A percentile compares a stretch with the other conserved stretches of the same genome.
These are phyloP conservation scores for Liriodendron chinense DNA, from an alignment of 164 flowering plant species.

Conservation along the genomic window DNA sequence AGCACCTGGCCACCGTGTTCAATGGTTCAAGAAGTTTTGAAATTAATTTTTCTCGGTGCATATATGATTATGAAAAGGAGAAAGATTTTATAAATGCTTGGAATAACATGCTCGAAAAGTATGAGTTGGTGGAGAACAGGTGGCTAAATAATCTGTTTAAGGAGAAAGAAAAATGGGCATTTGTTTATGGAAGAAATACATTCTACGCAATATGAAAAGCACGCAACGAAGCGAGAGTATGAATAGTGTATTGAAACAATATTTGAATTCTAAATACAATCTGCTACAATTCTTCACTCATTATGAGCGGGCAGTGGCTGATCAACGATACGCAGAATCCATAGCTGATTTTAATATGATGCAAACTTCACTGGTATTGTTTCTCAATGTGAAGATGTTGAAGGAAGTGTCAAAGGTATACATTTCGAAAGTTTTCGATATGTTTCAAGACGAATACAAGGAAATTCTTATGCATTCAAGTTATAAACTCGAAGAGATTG, in stretches of 20 bases:
- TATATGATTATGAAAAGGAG: slow-evolving; percentile 5
- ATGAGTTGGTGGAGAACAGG: background rate
- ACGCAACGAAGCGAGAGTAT: slow-evolving; percentile 3
- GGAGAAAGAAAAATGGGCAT: slow-evolving; percentile 8
- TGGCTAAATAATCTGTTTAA: slow-evolving; percentile 2
- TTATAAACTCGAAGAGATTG: too few species aligned
- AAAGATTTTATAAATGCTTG: background rate
- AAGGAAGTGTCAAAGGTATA: background rate
- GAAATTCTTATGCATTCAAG: too few species aligned
- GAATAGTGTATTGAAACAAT: slow-evolving; percentile 2
- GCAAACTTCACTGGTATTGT: background rate
- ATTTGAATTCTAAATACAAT: background rate
- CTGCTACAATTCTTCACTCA: background rate
- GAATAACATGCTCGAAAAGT: slow-evolving; percentile 2
- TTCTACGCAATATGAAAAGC: slow-evolving; percentile 7
- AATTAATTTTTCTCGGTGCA: background rate
- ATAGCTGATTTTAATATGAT: background rate
- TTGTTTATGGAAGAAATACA: slow-evolving; percentile 1
- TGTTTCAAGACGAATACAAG: slow-evolving; percentile 1
- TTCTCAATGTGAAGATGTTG: background rate
- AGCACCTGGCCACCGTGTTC: background rate
- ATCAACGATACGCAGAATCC: background rate
- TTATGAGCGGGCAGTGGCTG: slow-evolving; percentile 5
- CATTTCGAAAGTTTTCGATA: slow-evolving; percentile 3
- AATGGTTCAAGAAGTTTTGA: background rate